These are phyloP conservation scores for Leccinum fallax DNA, from an alignment of 1,284 basidiomycete genomes.

Conservation along the genomic window DNA sequence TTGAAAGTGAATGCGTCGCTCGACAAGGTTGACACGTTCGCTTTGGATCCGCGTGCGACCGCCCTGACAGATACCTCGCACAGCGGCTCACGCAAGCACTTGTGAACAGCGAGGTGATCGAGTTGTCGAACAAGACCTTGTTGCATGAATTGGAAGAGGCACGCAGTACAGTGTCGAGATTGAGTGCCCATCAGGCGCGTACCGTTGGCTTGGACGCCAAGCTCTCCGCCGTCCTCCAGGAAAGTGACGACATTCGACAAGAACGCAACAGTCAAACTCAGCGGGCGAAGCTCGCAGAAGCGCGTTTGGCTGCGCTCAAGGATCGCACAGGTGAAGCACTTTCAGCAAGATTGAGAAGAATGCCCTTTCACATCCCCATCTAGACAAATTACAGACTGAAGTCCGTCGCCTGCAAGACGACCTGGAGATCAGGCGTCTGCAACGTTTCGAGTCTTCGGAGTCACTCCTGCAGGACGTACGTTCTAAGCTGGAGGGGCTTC, in stretches of 20 bases:
- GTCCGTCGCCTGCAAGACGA: conserved; percentile 64
- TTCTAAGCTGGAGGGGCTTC: conserved; percentile 63
- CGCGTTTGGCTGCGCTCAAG: conserved; percentile 61
- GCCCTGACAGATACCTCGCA: conserved; percentile 12
- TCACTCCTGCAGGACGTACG: conserved; percentile 74
- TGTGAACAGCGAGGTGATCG: conserved; percentile 81
- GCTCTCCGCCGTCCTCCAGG: conserved; percentile 61
- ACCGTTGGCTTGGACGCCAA: conserved; percentile 71
- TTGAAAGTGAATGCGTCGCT: conserved; percentile 61
- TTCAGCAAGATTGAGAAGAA: not conserved
- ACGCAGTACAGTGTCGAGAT: conserved; percentile 65
- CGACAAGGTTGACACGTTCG: conserved; percentile 57
- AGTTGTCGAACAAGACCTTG: conserved; percentile 75
- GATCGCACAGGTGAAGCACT: conserved; percentile 58
- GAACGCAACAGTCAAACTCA: conserved; percentile 77
- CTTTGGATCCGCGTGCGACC: not conserved
- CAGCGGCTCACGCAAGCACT: conserved; percentile 82
- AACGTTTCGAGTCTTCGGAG: conserved; percentile 72
- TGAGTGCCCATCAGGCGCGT: conserved; percentile 70
- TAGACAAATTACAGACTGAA: conserved; percentile 77
- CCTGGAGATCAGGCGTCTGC: conserved; percentile 65
- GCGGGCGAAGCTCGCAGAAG: conserved; percentile 71
- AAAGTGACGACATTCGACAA: conserved; percentile 86
- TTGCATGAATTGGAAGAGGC: conserved; percentile 80
- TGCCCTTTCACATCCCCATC: conserved; percentile 9